Base-by-base conservation (phyloP, 768 basidiomycete genomes). In the Glaciozyma martinii region DNA sequence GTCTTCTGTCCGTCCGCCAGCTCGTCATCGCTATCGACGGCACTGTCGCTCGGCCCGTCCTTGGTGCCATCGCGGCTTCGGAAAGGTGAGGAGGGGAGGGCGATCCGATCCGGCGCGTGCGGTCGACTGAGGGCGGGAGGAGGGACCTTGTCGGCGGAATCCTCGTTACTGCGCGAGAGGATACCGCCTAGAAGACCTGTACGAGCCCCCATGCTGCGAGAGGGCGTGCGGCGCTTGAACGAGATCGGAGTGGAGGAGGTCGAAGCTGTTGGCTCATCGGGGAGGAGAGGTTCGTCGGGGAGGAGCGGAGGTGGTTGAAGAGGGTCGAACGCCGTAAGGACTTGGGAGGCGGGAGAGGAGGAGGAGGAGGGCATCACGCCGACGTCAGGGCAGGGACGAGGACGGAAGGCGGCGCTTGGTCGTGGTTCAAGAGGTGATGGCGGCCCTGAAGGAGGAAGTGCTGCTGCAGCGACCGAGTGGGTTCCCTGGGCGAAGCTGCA, bases 221-320 rank as follows among this genome's bases (percentile, higher is more conserved):
- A 57, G 7, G 56, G 25, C 40, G 56, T 57, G 7, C 56, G 56
- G 16, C 42, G 40, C 42, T 57, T 57, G 56, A 57, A 57, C 3
- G 56, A 42, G 25, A 57, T n/a, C 2, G 40, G 40, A 15, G 56
- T 15, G 40, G 56, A 57, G 16, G 40, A n/a, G 25, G 40, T 29
- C 53, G 53, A 54, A 12, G 50, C 25, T 25, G 50, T 5, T 16
- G 37, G n/a, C n/a, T 56, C 23, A 37, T 21, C 37, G 23, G 33
- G 12, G 55, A 56, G 33, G n/a, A 9, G 32, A 19, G 29, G 4
- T 8, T 32, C 16, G 30, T 23, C 16, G 53, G 53, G 29, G 53
- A 54, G 32, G 37, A 40, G 37, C 10, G 37, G 37, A 40, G 37
- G 37, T 7, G 37, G 37, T 40, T 40, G 37, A 2, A 55, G 53